Percentiles rank a stretch among this genome's conserved stretches.
Conservation (phyloP, 768 basidiomycete genomes). For the Leucosporidium scottii region DNA sequence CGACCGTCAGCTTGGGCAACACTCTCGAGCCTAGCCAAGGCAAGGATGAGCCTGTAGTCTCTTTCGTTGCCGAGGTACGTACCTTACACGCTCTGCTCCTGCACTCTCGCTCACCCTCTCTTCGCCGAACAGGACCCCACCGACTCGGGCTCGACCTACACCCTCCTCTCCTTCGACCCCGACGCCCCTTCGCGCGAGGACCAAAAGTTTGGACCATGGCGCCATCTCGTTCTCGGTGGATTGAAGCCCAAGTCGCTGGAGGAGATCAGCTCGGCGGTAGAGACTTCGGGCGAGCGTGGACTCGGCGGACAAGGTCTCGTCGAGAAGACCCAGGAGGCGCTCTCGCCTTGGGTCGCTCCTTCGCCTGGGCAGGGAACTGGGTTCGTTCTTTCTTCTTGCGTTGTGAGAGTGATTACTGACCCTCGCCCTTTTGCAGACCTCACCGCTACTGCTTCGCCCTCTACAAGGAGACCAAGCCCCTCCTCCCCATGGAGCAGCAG, state of each 20-base stretch:
- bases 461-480: slow-evolving; percentile 2
- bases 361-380: neutral
- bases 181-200: slow-evolving; percentile 53
- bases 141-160: slow-evolving; percentile 43
- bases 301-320: neutral
- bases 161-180: slow-evolving; percentile 56
- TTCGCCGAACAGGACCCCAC: neutral
- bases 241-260: neutral
- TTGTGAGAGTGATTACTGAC: neutral
- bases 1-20: slow-evolving; percentile 6
- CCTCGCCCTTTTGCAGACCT: neutral
- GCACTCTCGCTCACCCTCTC: neutral
- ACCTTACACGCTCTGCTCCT: too few species aligned
- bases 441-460: slow-evolving; percentile 13
- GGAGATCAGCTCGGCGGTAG: neutral
- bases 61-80: neutral
- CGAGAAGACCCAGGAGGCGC: neutral
- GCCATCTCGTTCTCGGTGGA: slow-evolving; percentile 52
- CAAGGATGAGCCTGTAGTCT: neutral
- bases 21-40: neutral
- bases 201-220: slow-evolving; percentile 51
- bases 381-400: neutral
- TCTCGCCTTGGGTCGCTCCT: slow-evolving; percentile 1
- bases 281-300: neutral
- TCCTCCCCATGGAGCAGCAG: slow-evolving; percentile 5